Conservation (phyloP, 495 filamentous ascomycete species). For the Amphirosellinia nigrospora region DNA sequence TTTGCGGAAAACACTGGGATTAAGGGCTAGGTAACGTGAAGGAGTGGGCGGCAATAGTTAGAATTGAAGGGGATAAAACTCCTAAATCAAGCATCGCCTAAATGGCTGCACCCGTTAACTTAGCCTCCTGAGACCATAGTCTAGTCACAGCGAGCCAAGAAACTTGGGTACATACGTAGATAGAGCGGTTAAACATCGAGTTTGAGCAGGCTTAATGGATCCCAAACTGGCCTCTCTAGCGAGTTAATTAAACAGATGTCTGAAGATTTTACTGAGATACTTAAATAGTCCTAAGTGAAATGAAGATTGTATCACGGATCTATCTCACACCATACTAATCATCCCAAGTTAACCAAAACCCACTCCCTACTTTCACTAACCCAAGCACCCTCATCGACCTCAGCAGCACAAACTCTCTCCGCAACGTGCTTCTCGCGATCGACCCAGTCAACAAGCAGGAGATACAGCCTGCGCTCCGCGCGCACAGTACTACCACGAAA, state of each 20-base stretch:
- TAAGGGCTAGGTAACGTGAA: no score
- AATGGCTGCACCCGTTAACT: no score
- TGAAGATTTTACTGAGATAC: not conserved
- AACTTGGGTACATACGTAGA: not conserved
- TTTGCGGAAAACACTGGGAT: no score
- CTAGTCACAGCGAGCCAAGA: no score
- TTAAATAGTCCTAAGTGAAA: not conserved
- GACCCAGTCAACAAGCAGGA: not conserved
- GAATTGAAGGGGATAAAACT: no score
- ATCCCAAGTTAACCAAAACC: not conserved
- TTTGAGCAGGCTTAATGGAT: not conserved
- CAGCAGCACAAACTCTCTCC: not conserved
- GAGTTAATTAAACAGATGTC: not conserved
- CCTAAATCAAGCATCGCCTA: no score
- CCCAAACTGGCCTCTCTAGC: no score
- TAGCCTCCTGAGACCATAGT: no score
- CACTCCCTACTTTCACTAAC: not conserved
- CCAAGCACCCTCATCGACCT: not conserved
- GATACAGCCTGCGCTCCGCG: not conserved
- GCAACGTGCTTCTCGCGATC: not conserved
- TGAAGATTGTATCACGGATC: not conserved
- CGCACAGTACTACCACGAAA: slow-evolving; percentile 22
- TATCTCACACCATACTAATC: not conserved
- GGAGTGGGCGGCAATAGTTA: no score
- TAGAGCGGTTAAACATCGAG: not conserved